These are phyloP conservation scores for Hypoxylon sp. DNA, from an alignment of 2,329 filamentous ascomycete genomes.

Conservation along the genomic window DNA sequence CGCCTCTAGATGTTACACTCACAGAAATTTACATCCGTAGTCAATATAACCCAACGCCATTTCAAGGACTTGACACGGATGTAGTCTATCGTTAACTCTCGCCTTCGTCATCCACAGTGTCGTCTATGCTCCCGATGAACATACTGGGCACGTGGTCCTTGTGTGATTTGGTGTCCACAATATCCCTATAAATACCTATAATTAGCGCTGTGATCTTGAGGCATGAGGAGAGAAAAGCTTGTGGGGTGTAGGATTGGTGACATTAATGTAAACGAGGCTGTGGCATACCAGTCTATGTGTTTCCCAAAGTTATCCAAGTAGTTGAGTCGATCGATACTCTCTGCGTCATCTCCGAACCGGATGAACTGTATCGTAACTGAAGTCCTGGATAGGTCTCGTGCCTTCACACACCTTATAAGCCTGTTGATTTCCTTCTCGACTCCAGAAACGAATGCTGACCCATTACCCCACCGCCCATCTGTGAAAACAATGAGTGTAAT, in stretches of 20 bases:
- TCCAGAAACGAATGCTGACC: neutral
- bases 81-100: neutral
- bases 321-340: constrained; percentile 6
- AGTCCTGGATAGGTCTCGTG: neutral
- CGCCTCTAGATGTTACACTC: too few species aligned
- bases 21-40: neutral
- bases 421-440: constrained; percentile 5
- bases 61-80: neutral
- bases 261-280: neutral
- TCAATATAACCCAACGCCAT: neutral
- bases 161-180: constrained; percentile 21
- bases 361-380: constrained; percentile 25
- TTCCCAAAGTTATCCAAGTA: constrained; percentile 16
- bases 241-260: neutral
- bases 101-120: constrained; percentile 11
- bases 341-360: constrained; percentile 16
- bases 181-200: constrained; percentile 14
- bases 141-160: constrained; percentile 23
- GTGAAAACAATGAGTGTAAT: constrained; percentile 28
- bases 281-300: constrained; percentile 5
- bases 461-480: constrained; percentile 15
- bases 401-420: constrained; percentile 1
- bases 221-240: neutral
- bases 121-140: constrained; percentile 25
- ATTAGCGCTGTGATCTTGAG: neutral